Evolutionary conservation across 169 alveolate species (phyloP).

Genomic region (Besnoitia besnoiti): DNA sequence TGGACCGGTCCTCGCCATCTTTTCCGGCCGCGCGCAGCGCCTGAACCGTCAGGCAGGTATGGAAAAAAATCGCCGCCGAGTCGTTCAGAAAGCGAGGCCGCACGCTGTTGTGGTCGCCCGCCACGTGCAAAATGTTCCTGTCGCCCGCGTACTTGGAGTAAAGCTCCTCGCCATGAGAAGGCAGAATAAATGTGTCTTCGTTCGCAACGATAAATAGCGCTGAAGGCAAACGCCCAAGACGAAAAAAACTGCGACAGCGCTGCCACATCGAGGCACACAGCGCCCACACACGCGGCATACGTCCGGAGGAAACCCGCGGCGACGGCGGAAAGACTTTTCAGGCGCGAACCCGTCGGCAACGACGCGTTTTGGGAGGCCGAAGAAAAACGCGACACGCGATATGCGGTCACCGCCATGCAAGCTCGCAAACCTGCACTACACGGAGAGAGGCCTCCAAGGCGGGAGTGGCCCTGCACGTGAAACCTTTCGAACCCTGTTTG

Average conservation of each 20-base stretch:
- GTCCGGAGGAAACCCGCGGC: background rate
- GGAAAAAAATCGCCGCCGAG: constrained; percentile 73
- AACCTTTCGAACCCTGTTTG: too few relatives aligned
- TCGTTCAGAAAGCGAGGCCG: constrained; percentile 74
- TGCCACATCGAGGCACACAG: background rate
- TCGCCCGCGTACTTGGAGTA: constrained; percentile 55
- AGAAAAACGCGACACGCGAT: too few relatives aligned
- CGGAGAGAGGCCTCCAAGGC: too few relatives aligned
- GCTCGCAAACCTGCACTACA: too few relatives aligned
- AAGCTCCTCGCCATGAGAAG: constrained; percentile 60
- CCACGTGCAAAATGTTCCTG: constrained; percentile 67
- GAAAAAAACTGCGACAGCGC: background rate
- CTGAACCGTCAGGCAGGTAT: constrained; percentile 27
- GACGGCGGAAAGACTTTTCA: background rate
- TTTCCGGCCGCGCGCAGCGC: background rate
- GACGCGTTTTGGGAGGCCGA: too few relatives aligned
- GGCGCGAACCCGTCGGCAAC: too few relatives aligned
- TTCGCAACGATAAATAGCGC: constrained; percentile 69
- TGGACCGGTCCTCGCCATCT: background rate
- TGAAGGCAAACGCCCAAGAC: constrained; percentile 1
- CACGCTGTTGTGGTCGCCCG: constrained; percentile 77
- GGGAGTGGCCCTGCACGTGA: too few relatives aligned
- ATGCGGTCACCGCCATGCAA: too few relatives aligned
- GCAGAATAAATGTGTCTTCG: constrained; percentile 71
- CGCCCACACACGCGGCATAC: background rate